A percentile compares a stretch with the other conserved stretches of the same genome.
phyloP scores from a whole-genome alignment of 495 filamentous ascomycete genomes.

The Talaromyces nanjingensis region DNA sequence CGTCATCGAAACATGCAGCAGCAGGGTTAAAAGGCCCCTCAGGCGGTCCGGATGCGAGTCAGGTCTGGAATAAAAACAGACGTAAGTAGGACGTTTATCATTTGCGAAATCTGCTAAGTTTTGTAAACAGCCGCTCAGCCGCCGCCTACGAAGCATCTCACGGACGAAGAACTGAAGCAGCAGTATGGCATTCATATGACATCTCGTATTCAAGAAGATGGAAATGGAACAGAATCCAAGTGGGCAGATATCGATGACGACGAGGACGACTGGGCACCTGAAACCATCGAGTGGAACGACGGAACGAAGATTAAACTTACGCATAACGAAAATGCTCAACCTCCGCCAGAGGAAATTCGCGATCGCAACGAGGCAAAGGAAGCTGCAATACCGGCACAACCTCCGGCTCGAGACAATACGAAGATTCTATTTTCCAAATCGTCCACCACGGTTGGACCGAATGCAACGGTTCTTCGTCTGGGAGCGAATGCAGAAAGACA shows the following conservation, averaged over 20 bases:
- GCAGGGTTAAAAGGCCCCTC: conserved; percentile 39
- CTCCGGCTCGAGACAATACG: conserved; percentile 21
- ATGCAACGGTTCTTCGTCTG: conserved; percentile 46
- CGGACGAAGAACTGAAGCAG: conserved; percentile 93
- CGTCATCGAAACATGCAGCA: conserved; percentile 39
- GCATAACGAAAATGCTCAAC: conserved; percentile 44
- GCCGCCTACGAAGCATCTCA: conserved; percentile 82
- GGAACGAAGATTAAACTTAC: conserved; percentile 85
- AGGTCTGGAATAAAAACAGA: conserved; percentile 97
- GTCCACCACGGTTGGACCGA: conserved; percentile 42
- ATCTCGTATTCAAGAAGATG: conserved; percentile 78
- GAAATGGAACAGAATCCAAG: conserved; percentile 73
- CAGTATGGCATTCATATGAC: conserved; percentile 96
- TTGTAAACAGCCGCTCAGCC: conserved; percentile 58
- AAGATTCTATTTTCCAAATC: conserved; percentile 37
- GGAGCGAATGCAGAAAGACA: conserved; percentile 39
- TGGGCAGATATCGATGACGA: conserved; percentile 99
- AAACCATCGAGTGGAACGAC: conserved; percentile 95
- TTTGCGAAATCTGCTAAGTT: conserved; percentile 19
- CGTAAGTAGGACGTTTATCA: conserved; percentile 49
- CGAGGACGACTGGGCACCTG: conserved; percentile 95
- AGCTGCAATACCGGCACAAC: conserved; percentile 13
- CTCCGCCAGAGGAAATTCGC: conserved; percentile 15
- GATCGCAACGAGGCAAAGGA: conserved; percentile 7
- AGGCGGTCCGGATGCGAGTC: conserved; percentile 59